Evolutionary conservation across 352 stramenopile genomes (phyloP).

Genomic region (Achlya hypogyna): DNA sequence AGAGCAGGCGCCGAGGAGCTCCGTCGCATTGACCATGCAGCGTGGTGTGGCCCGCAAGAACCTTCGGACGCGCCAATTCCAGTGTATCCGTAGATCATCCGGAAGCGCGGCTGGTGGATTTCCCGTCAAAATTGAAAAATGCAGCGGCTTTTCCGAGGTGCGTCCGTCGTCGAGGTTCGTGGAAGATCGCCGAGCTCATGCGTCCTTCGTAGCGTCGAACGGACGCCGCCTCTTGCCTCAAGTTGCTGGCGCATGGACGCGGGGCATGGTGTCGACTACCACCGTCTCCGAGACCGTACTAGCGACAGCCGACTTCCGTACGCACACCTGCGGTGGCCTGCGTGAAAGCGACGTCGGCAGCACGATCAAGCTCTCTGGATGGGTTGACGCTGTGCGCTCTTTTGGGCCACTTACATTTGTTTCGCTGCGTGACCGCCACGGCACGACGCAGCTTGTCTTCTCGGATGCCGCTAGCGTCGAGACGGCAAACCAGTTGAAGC

Average conservation of each 20-base stretch:
- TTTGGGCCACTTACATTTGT: constrained; percentile 78
- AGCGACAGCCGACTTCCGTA: constrained; percentile 33
- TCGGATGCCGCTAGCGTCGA: constrained; percentile 45
- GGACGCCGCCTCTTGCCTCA: neutral
- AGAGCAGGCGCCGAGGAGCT: too few species aligned
- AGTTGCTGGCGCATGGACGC: neutral
- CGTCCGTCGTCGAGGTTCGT: neutral
- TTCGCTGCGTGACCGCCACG: constrained; percentile 67
- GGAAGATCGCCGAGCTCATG: neutral
- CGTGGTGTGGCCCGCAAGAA: neutral
- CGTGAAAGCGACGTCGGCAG: constrained; percentile 38
- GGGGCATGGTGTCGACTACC: neutral
- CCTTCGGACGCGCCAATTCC: neutral
- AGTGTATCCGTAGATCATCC: neutral
- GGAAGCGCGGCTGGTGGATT: neutral
- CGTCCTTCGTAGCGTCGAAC: neutral
- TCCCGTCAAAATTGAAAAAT: neutral
- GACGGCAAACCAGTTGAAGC: constrained; percentile 37
- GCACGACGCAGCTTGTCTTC: constrained; percentile 72
- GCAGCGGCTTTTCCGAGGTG: neutral
- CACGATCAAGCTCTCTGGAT: constrained; percentile 62
- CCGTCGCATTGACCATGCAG: too few species aligned
- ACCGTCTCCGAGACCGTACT: neutral
- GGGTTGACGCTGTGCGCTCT: constrained; percentile 65
- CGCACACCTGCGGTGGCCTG: constrained; percentile 69